Conservation (phyloP, 495 filamentous ascomycete species). For the Neurospora sp. region DNA sequence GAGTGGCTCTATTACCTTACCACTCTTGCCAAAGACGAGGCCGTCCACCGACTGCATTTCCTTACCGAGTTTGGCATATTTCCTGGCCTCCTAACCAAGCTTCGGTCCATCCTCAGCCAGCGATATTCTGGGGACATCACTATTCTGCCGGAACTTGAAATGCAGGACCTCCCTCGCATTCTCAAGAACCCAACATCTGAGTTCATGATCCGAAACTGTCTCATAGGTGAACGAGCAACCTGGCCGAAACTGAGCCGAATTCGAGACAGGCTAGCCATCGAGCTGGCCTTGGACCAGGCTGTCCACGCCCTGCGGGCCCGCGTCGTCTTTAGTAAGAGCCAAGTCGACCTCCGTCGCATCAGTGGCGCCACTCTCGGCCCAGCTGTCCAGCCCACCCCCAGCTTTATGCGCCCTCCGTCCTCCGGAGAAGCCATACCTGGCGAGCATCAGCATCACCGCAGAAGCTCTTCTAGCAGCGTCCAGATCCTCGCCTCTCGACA, state of each 20-base stretch:
- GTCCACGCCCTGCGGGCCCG: constrained; percentile 65
- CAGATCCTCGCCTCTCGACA: constrained; percentile 18
- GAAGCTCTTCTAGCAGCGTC: constrained; percentile 18
- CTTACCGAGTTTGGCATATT: constrained; percentile 76
- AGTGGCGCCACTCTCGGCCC: neutral
- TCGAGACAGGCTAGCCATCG: constrained; percentile 73
- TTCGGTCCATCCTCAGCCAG: constrained; percentile 71
- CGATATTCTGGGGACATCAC: constrained; percentile 95
- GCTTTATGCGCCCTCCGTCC: neutral
- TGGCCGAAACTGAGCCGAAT: constrained; percentile 83
- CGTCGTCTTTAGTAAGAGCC: constrained; percentile 70
- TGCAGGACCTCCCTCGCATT: constrained; percentile 63
- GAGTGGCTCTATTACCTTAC: constrained; percentile 61
- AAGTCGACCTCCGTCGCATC: constrained; percentile 48
- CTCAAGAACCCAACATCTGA: constrained; percentile 78
- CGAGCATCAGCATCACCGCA: constrained; percentile 4
- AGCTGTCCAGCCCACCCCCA: neutral
- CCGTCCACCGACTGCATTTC: constrained; percentile 69
- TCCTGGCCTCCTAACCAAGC: constrained; percentile 68
- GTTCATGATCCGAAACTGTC: constrained; percentile 72
- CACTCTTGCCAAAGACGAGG: constrained; percentile 69
- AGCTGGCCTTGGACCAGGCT: constrained; percentile 74
- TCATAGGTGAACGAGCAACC: constrained; percentile 73
- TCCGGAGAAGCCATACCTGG: constrained; percentile 6
- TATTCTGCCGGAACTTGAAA: constrained; percentile 72